Base-by-base conservation (phyloP, 805 yeast genomes). In the Myxozyma neglecta region DNA sequence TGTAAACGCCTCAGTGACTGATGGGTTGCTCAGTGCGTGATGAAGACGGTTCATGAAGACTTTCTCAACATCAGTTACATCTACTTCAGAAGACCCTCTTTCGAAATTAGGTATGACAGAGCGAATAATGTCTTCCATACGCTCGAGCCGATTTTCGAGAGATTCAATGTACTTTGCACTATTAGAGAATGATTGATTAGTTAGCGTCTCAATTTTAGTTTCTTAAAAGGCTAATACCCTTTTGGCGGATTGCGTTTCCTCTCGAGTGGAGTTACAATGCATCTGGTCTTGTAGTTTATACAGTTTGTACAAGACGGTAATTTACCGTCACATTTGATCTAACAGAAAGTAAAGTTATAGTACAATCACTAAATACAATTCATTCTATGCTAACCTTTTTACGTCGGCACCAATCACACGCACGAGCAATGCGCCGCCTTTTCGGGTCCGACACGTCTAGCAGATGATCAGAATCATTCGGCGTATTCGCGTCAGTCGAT, bases 401-500 rank as follows among this genome's bases (percentile, higher is more conserved):
- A 49, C 73, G 76, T n/a, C 80, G 75, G 56, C 84, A 81, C 42
- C 72, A 75, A 65, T 81, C 83, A 69, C 84, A 81, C 5, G 84
- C 83, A 54, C 77, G 76, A 45, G 76, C 70, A 24, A 75, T 77
- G 46, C 83, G 69, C 42, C 78, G 71, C 43, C 80, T 65, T 43
- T 69, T 68, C 18, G 48, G 54, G 46, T 51, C 54, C 37, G 37
- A 10, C 13, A 46, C 45, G 54, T 51, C 54, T n/a, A 39, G 46
- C 37, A 51, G 45, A 24, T 51, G 54, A 24, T 51, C 54, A 46
- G 4, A 39, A 20, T 29, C 54, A 46, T 24, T 39, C 6, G 43
- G 32, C 54, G 42, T 35, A n/a, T 37, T 29, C 7, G 8, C 18
- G 29, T 51, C 54, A 6, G 53, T 14, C 53, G 16, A 16, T 11